phyloP scores from a whole-genome alignment of 75 land plant genomes.

The Selaginella tamariscina region DNA sequence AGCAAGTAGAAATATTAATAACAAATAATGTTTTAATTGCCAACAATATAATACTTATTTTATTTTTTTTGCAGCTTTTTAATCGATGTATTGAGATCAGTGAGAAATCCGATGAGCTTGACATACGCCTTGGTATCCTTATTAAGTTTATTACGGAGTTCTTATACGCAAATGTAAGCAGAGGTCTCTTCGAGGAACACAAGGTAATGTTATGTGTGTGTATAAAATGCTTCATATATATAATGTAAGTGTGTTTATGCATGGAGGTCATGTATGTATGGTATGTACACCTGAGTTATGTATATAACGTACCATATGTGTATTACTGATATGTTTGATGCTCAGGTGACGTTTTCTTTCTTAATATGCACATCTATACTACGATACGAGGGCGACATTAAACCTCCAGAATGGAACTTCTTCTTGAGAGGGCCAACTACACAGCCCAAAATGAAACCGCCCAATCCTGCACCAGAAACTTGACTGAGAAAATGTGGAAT shows the following conservation, averaged over 20 bases:
- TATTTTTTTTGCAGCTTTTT: too few relatives aligned
- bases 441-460: conserved; percentile 6
- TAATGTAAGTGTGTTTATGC: too few relatives aligned
- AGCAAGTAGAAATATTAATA: too few relatives aligned
- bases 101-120: conserved; percentile 25
- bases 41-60: too few relatives aligned
- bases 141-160: conserved; percentile 23
- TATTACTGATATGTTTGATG: too few relatives aligned
- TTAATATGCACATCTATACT: conserved; percentile 27
- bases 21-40: too few relatives aligned
- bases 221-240: too few relatives aligned
- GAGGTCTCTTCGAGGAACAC: conserved; percentile 32
- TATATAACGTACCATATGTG: too few relatives aligned
- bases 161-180: conserved; percentile 23
- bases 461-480: conserved; percentile 16
- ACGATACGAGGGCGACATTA: conserved; percentile 20
- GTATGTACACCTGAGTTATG: too few relatives aligned
- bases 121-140: conserved; percentile 16
- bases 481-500: conserved; percentile 18
- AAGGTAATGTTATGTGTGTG: too few relatives aligned
- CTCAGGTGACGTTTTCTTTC: conserved; percentile 27
- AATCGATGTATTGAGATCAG: conserved; percentile 26
- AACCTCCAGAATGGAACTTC: conserved; percentile 22
- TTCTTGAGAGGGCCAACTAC: conserved; percentile 13
- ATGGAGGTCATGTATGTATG: too few relatives aligned